Percentiles rank a stretch among this genome's conserved stretches.
Evolutionary conservation across 495 filamentous ascomycete species (phyloP).

Genomic region (Aspergillus nanangensis): DNA sequence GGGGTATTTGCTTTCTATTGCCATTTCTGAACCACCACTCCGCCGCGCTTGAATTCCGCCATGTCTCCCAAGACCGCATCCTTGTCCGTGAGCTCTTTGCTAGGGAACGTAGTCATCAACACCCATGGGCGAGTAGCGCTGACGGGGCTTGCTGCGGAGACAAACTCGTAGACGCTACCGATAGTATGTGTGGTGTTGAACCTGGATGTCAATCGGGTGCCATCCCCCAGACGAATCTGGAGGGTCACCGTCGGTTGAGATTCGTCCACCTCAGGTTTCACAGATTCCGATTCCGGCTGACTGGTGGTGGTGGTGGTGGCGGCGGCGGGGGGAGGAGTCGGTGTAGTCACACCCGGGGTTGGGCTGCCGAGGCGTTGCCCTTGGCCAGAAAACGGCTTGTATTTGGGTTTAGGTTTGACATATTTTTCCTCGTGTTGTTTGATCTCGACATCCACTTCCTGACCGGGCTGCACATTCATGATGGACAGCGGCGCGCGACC

Average conservation of each 20-base stretch:
- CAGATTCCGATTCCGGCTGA: conserved; percentile 23
- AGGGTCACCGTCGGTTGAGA: conserved; percentile 74
- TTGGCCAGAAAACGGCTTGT: conserved; percentile 77
- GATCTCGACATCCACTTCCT: conserved; percentile 87
- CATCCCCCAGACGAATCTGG: conserved; percentile 87
- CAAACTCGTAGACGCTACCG: conserved; percentile 85
- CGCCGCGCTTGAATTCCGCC: conserved; percentile 76
- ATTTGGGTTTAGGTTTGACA: conserved; percentile 73
- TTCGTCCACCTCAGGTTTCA: conserved; percentile 60
- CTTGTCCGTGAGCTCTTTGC: conserved; percentile 82
- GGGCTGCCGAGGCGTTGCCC: conserved; percentile 91
- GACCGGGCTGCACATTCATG: conserved; percentile 79
- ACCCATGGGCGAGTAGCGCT: conserved; percentile 63
- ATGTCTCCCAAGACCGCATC: conserved; percentile 65
- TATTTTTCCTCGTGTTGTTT: conserved; percentile 85
- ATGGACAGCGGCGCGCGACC: conserved; percentile 84
- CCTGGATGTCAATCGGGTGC: conserved; percentile 75
- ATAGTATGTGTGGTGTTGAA: conserved; percentile 93
- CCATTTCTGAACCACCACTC: conserved; percentile 90
- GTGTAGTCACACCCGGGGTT: conserved; percentile 58
- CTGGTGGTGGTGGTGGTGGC: conserved; percentile 24
- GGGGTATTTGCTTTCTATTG: conserved; percentile 28
- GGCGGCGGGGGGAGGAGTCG: conserved; percentile 35
- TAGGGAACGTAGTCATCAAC: conserved; percentile 93
- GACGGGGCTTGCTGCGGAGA: conserved; percentile 60